Evolutionary conservation across 2,329 filamentous ascomycete genomes (phyloP).

Genomic region (Phaeophleospora eucalypticola): DNA sequence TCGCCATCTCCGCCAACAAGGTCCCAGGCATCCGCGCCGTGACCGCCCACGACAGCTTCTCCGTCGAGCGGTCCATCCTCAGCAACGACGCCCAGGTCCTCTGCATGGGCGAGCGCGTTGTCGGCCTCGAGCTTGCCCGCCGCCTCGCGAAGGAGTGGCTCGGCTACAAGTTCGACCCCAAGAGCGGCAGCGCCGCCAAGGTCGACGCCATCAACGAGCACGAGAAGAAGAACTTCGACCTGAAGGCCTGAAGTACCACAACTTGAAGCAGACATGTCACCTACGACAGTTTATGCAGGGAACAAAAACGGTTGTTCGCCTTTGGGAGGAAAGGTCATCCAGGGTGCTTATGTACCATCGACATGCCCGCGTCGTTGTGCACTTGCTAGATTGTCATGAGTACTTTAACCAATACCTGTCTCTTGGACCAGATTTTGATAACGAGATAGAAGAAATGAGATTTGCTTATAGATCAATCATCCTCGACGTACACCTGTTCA

Average conservation of each 20-base stretch:
- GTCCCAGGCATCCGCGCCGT: constrained; percentile 80
- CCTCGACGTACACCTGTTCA: too few species aligned
- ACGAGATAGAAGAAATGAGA: too few species aligned
- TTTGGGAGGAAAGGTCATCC: too few species aligned
- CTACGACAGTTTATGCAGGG: too few species aligned
- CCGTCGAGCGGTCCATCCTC: constrained; percentile 72
- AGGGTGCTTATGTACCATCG: too few species aligned
- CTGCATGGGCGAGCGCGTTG: constrained; percentile 79
- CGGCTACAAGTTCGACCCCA: constrained; percentile 72
- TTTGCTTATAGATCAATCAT: too few species aligned
- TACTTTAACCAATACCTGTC: too few species aligned
- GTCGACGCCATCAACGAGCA: constrained; percentile 49
- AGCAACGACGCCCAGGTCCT: constrained; percentile 85
- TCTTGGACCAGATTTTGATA: too few species aligned
- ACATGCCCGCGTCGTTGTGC: too few species aligned
- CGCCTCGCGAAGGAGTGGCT: constrained; percentile 77
- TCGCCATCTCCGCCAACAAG: constrained; percentile 87
- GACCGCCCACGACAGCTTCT: constrained; percentile 82
- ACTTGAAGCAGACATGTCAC: too few species aligned
- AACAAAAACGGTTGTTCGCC: too few species aligned
- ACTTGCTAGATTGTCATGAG: too few species aligned
- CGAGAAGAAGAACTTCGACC: constrained; percentile 39
- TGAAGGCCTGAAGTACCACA: constrained; percentile 6
- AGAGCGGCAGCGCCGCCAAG: constrained; percentile 58
- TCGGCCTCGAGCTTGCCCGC: constrained; percentile 75